A percentile compares a stretch with the other conserved stretches of the same genome.
Evolutionary conservation across 495 filamentous ascomycete genomes (phyloP).

Genomic region (Hyaloscypha finlandica): DNA sequence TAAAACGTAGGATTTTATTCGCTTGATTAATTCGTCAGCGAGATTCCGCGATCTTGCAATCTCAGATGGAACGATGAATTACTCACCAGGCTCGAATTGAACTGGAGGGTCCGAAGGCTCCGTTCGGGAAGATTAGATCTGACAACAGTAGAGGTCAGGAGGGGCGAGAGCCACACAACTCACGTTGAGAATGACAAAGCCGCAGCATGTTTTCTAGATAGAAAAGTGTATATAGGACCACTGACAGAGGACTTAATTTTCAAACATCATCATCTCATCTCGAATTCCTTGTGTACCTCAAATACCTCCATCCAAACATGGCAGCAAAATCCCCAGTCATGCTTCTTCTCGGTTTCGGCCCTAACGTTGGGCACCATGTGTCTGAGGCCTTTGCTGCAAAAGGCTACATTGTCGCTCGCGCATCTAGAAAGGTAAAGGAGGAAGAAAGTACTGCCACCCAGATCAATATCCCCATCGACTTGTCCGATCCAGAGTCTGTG

Average conservation of each 20-base stretch:
- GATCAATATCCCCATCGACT: conserved; percentile 42
- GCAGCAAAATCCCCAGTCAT: conserved; percentile 25
- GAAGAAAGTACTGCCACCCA: conserved; percentile 37
- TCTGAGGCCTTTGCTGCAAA: conserved; percentile 42
- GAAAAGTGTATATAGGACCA: conserved; percentile 28
- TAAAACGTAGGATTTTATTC: conserved; percentile 26
- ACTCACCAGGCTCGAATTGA: conserved; percentile 28
- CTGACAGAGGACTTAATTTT: conserved; percentile 28
- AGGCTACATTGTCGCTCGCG: conserved; percentile 46
- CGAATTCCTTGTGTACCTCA: conserved; percentile 28
- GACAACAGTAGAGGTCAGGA: conserved; percentile 27
- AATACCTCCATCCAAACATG: conserved; percentile 29
- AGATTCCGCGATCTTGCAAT: conserved; percentile 27
- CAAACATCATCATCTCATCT: conserved; percentile 27
- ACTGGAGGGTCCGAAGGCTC: conserved; percentile 27
- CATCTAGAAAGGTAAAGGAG: conserved; percentile 38
- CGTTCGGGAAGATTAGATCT: conserved; percentile 28
- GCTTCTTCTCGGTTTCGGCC: conserved; percentile 32
- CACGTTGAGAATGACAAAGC: conserved; percentile 29
- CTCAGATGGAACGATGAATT: conserved; percentile 28
- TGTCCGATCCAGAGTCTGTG: conserved; percentile 43
- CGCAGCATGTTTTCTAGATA: conserved; percentile 27
- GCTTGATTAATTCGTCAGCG: conserved; percentile 28
- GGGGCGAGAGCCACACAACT: conserved; percentile 25
- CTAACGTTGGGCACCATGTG: conserved; percentile 43